Evolutionary conservation across 2,329 filamentous ascomycete species (phyloP), one percentile per base, ranked within the genome.

Genomic region (Phialemonium atrogriseum): DNA sequence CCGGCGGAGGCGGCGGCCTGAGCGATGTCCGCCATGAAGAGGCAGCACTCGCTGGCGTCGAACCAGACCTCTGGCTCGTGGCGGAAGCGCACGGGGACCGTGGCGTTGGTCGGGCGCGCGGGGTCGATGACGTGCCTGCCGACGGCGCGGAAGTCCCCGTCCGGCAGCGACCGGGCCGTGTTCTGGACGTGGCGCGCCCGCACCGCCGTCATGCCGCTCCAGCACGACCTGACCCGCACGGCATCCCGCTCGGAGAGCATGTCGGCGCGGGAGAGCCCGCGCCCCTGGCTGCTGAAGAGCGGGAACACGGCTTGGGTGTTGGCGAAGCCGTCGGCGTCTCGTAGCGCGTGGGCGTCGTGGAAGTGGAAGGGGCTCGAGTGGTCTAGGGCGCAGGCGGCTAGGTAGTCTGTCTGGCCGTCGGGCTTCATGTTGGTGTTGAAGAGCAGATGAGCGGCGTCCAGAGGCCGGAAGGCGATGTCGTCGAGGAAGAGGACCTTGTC

Each of bases 161-260:
- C 34, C 7, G 58, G 56, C 18, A 60, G 43, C 10, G 42, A 39
- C 11, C 33, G 31, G 24, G 51, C 43, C 25, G 49, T 25, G 40
- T 62, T 56, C 44, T 77, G 71, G 27, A 80, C 71, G 52, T 70
- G 76, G 27, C 58, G 56, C 2, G 72, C 76, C 47, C 79, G 68
- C 54, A 78, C 78, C 3, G 73, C 73, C 3, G 75, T 77, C 72
- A 86, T 85, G 14, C 83, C 83, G 32, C 80, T 79, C 83, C 82
- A 87, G 55, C 83, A 87, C 41, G 77, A 78, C 44, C 70, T 72
- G 2, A 86, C 81, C 7, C 75, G 69, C 2, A 87, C 80, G 0
- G 80, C 72, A 42, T 79, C 74, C 22, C 52, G 66, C 34, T 74
- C 70, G 0, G 59, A 59, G 2, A 83, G 52, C 12, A 85, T 76